These are phyloP conservation scores for Plasmodium gallinaceum DNA, from an alignment of 169 alveolate species.

Conservation along the genomic window DNA sequence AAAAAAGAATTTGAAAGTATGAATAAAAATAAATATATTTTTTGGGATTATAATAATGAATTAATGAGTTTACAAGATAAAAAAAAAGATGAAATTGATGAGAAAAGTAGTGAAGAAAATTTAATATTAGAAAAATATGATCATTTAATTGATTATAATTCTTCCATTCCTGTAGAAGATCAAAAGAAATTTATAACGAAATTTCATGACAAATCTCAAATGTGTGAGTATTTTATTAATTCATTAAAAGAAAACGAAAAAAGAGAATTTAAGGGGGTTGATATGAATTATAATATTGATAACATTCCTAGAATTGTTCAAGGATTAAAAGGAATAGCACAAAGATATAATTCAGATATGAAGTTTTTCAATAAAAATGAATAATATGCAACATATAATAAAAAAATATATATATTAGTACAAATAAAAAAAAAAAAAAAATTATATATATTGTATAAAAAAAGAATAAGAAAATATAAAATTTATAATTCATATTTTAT, in stretches of 20 bases:
- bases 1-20: conserved; percentile 4
- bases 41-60: conserved; percentile 18
- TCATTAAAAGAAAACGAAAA: conserved; percentile 40
- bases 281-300: conserved; percentile 43
- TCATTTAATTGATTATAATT: conserved; percentile 26
- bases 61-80: conserved; percentile 3
- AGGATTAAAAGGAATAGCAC: conserved; percentile 71
- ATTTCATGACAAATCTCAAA: conserved; percentile 56
- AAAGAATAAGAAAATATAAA: neutral
- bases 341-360: conserved; percentile 48
- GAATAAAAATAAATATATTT: conserved; percentile 22
- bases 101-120: neutral
- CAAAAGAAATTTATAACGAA: conserved; percentile 39
- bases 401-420: neutral
- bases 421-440: neutral
- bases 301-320: conserved; percentile 23
- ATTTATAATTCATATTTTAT: too few species aligned
- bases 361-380: neutral
- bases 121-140: conserved; percentile 17
- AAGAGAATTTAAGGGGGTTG: conserved; percentile 64
- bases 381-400: neutral
- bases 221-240: conserved; percentile 49
- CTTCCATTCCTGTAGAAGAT: conserved; percentile 40
- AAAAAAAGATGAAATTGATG: neutral
- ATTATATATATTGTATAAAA: neutral